phyloP scores from a whole-genome alignment of 1,284 basidiomycete species.

The Melampsora americana region DNA sequence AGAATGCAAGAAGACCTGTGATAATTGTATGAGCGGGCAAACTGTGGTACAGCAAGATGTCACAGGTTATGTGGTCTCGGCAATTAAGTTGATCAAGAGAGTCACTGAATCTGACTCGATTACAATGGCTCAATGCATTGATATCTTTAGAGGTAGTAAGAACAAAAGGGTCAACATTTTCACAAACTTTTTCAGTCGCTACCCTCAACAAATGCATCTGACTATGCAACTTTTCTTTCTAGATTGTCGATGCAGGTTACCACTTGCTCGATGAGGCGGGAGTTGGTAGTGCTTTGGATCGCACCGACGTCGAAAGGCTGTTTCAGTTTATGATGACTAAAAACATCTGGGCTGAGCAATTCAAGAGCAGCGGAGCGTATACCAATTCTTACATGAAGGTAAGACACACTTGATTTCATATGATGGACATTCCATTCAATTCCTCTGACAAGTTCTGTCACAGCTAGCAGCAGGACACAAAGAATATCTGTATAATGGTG shows the following conservation, averaged over 20 bases:
- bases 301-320: constrained; percentile 63
- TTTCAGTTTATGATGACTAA: constrained; percentile 62
- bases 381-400: constrained; percentile 55
- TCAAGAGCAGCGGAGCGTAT: constrained; percentile 42
- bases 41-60: constrained; percentile 60
- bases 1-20: constrained; percentile 66
- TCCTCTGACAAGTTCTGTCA: background rate
- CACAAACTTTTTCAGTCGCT: constrained; percentile 40
- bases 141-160: constrained; percentile 66
- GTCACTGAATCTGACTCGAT: constrained; percentile 49
- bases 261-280: constrained; percentile 61
- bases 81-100: constrained; percentile 61
- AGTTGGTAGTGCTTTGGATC: constrained; percentile 59
- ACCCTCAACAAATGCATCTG: constrained; percentile 47
- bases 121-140: constrained; percentile 58
- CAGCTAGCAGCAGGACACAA: constrained; percentile 1
- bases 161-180: constrained; percentile 53
- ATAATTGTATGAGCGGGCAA: constrained; percentile 66
- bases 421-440: too few relatives aligned
- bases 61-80: constrained; percentile 60
- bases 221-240: background rate
- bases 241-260: constrained; percentile 57
- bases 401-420: constrained; percentile 36
- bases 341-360: constrained; percentile 56
- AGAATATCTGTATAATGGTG: background rate